Evolutionary conservation across 257 asterid genomes (phyloP).

Genomic region (Coffea eugenioides): DNA sequence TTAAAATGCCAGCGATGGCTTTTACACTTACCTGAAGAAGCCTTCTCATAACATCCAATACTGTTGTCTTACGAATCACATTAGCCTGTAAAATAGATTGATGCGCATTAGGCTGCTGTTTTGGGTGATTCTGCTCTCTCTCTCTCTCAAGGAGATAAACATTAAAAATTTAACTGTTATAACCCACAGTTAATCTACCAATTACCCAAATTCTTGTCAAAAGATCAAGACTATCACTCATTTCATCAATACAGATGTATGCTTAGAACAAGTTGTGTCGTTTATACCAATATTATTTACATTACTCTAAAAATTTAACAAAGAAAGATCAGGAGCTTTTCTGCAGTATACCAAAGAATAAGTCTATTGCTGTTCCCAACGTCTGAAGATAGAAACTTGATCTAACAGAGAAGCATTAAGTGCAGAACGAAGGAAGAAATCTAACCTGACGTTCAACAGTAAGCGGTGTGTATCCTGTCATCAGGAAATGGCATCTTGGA

Average conservation of each 20-base stretch:
- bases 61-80: constrained; percentile 95
- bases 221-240: not conserved
- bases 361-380: not conserved
- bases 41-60: constrained; percentile 98
- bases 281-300: too few relatives aligned
- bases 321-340: not conserved
- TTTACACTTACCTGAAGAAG: constrained; percentile 83
- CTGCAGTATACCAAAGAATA: not conserved
- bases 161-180: not conserved
- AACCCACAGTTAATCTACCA: not conserved
- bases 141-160: not conserved
- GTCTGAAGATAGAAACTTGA: not conserved
- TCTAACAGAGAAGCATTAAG: not conserved
- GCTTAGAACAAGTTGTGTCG: too few relatives aligned
- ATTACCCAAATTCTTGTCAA: not conserved
- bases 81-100: constrained; percentile 66
- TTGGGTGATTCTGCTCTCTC: not conserved
- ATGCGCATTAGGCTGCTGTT: constrained; percentile 20
- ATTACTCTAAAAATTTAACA: not conserved
- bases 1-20: constrained; percentile 12
- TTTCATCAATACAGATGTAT: not conserved
- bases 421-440: constrained; percentile 17
- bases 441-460: constrained; percentile 97
- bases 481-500: constrained; percentile 97
- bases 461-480: constrained; percentile 99